These are phyloP conservation scores for Hylodesmum podocarpum DNA, from an alignment of 306 rosid species.

Conservation along the genomic window DNA sequence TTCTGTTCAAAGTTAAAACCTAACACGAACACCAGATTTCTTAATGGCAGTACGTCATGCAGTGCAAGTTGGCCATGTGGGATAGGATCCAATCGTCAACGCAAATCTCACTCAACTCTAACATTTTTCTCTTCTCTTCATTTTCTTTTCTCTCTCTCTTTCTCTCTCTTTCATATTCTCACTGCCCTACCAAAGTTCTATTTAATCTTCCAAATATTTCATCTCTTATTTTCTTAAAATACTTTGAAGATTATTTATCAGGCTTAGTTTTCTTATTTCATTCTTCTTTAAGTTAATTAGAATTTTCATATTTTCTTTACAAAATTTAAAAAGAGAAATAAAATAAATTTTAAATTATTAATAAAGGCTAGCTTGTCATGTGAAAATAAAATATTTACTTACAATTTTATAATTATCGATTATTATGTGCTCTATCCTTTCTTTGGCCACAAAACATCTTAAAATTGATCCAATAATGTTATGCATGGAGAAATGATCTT, in stretches of 20 bases:
- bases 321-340: no score
- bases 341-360: no score
- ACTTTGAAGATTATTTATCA: no score
- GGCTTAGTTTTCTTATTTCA: no score
- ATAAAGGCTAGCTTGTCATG: no score
- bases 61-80: background rate
- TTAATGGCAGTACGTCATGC: background rate
- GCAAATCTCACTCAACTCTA: background rate
- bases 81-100: background rate
- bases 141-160: background rate
- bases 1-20: background rate
- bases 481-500: constrained; percentile 22
- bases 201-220: no score
- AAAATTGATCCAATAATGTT: background rate
- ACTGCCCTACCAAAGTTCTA: background rate
- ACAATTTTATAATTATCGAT: no score
- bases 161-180: background rate
- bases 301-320: no score
- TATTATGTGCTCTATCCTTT: no score
- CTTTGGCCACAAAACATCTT: constrained; percentile 4
- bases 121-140: background rate
- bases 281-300: no score
- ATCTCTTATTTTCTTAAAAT: no score
- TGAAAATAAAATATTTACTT: no score
- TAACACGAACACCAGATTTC: background rate